Evolutionary conservation across 2,329 filamentous ascomycete genomes (phyloP).

Genomic region (Aureobasidium lini): DNA sequence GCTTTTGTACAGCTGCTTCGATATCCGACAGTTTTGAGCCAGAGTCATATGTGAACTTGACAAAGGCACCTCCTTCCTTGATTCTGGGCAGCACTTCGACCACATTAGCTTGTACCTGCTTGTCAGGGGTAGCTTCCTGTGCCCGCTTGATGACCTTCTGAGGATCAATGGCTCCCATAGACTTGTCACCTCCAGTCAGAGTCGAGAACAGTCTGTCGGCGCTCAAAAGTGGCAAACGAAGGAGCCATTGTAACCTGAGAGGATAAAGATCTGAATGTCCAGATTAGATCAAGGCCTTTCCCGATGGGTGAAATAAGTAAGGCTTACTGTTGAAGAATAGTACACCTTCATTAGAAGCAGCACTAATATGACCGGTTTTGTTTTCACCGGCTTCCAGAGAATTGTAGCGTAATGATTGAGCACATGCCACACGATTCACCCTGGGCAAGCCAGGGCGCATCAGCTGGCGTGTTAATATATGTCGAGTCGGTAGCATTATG

Average conservation of each 20-base stretch:
- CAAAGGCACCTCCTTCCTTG: conserved; percentile 88
- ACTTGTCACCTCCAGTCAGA: conserved; percentile 43
- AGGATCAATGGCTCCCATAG: conserved; percentile 50
- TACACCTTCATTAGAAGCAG: conserved; percentile 68
- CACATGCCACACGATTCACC: conserved; percentile 7
- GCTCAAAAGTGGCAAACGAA: conserved; percentile 43
- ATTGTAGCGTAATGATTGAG: conserved; percentile 20
- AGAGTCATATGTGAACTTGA: conserved; percentile 60
- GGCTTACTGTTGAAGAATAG: conserved; percentile 80
- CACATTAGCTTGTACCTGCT: conserved; percentile 49
- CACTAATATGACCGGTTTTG: conserved; percentile 74
- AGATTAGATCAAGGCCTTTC: not conserved
- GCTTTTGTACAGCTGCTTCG: conserved; percentile 53
- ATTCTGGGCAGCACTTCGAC: conserved; percentile 75
- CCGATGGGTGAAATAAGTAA: not conserved
- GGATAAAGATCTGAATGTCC: conserved; percentile 66
- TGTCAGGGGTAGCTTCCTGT: conserved; percentile 18
- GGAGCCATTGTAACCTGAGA: conserved; percentile 60
- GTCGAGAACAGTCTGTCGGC: conserved; percentile 39
- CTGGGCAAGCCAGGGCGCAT: conserved; percentile 9
- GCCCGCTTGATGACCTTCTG: conserved; percentile 44
- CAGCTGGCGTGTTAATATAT: conserved; percentile 5
- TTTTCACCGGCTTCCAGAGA: conserved; percentile 48
- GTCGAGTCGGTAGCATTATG: conserved; percentile 9
- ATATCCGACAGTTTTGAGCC: conserved; percentile 40